phyloP scores from a whole-genome alignment of 1,284 basidiomycete species.

The Garcileccinum viscosum region DNA sequence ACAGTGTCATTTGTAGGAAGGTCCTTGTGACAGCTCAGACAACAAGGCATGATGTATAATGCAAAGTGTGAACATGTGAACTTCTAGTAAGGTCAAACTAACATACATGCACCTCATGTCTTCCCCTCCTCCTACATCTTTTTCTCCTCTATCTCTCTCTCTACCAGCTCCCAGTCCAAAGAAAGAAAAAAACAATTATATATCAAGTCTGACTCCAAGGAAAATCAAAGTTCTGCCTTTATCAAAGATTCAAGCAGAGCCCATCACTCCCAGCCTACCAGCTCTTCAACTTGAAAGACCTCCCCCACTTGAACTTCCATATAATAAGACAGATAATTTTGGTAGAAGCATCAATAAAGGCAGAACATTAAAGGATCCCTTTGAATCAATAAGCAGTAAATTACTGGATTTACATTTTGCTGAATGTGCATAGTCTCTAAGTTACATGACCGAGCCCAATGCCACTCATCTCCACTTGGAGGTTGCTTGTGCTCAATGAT shows the following conservation, averaged over 20 bases:
- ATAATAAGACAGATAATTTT: not conserved
- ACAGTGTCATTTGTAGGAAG: not conserved
- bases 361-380: not conserved
- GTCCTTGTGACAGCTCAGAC: not conserved
- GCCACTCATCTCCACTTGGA: not conserved
- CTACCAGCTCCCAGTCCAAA: not conserved
- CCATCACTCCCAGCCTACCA: not conserved
- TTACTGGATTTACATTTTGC: not conserved
- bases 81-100: not conserved
- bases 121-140: not conserved
- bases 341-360: not conserved
- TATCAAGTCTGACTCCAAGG: not conserved
- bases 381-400: not conserved
- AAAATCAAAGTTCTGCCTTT: not conserved
- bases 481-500: not conserved
- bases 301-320: not conserved
- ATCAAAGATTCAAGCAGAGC: not conserved
- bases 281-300: not conserved
- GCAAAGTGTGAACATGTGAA: not conserved
- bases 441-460: not conserved
- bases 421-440: not conserved
- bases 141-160: not conserved
- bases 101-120: too few relatives aligned
- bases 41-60: not conserved
- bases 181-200: not conserved